These are phyloP conservation scores for Nothophoma quercina DNA, from an alignment of 2,329 filamentous ascomycete species.

Conservation along the genomic window DNA sequence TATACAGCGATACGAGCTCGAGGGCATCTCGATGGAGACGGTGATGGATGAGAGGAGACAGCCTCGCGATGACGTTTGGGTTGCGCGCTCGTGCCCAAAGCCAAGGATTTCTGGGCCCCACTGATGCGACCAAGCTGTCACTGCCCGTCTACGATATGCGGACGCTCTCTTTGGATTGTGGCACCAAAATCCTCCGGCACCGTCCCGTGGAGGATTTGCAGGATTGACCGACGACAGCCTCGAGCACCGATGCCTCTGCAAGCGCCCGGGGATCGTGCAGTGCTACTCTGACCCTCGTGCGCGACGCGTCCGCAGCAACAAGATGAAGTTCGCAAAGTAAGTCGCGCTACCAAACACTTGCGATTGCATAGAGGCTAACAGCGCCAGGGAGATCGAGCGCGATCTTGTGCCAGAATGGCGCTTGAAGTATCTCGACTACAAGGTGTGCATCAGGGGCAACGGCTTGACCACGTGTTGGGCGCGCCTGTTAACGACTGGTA, in stretches of 20 bases:
- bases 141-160: neutral
- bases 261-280: neutral
- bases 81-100: conserved; percentile 2
- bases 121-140: conserved; percentile 8
- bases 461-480: conserved; percentile 12
- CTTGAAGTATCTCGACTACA: conserved; percentile 93
- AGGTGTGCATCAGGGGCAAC: conserved; percentile 59
- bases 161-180: neutral
- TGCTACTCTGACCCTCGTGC: neutral
- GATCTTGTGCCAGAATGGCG: conserved; percentile 95
- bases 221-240: neutral
- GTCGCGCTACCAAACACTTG: conserved; percentile 23
- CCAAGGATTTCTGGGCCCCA: neutral
- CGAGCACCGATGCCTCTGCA: neutral
- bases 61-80: neutral
- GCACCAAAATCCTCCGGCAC: conserved; percentile 7
- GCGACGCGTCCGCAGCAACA: conserved; percentile 20
- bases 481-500: conserved; percentile 10
- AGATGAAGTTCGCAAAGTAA: conserved; percentile 70
- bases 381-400: conserved; percentile 75
- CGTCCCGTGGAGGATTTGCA: neutral
- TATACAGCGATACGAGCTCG: neutral
- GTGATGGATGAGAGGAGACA: neutral
- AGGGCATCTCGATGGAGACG: no score
- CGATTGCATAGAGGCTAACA: conserved; percentile 11